Base-by-base conservation (phyloP, 441 rosid genomes). In the Cnidoscolus chayamansa region DNA sequence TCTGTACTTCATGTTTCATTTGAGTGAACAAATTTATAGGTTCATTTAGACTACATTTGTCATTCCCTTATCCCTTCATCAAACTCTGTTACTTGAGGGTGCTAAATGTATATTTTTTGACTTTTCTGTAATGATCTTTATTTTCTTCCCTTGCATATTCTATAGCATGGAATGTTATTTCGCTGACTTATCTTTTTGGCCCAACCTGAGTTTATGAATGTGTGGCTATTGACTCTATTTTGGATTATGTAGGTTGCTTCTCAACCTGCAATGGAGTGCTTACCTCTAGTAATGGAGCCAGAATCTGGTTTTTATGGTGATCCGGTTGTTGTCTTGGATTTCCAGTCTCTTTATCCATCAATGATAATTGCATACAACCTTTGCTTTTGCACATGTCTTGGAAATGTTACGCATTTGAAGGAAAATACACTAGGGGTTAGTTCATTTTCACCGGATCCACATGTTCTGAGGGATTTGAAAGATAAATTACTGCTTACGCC, bases 181-280 rank as follows among this genome's bases (percentile, higher is more conserved):
- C 55, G 25, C 25, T 25, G 25, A 25, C 25, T 25, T 25, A 25
- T 59, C 9, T 25, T 76, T 32, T 48, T 65, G 47, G 17, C 7
- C 54, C 68, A 45, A 61, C 15, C 55, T 54, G 8, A 37, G 31
- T 17, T 65, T 65, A 40, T 63, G 59, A 37, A 47, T 30, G 76
- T 56, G 63, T 48, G 68, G 63, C 67, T 59, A 10, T 73, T 71
- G 54, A 77, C 32, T 56, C 45, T 45, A 37, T 55, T 67, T 67
- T 65, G 58, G 65, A 72, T 76, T 75, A 17, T 83, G 56, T 74
- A 95, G 99, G 99, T 96, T 82, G 98, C 99, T 81, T 90, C 90
- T 78, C 99, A 96, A 79, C 98, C 99, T 68, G 99, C 98, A 65
- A 96, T 96, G 99, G 97, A 93, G 84, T 96, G 99, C 78, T 63